Base-by-base conservation (phyloP, 352 stramenopile genomes). In the Pythium insidiosum region DNA sequence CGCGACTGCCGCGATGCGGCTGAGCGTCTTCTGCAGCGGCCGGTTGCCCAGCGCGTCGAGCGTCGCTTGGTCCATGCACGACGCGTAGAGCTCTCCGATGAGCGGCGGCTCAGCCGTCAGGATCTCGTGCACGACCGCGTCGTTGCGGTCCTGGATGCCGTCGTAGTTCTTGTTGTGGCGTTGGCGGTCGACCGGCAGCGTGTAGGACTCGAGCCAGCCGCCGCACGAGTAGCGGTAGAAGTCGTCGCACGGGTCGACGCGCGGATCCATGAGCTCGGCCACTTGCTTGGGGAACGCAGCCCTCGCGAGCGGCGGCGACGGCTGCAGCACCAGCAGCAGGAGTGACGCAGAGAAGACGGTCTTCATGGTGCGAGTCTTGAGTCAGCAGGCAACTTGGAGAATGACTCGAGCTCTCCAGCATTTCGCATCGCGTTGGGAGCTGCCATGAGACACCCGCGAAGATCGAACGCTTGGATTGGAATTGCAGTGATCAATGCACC, bases 151-250 rank as follows among this genome's bases (percentile, higher is more conserved):
- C 11, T 60, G 23, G 21, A 80, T 62, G 33, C 34, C 61, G 22
- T 54, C 39, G 50, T 86, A 85, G 38, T 66, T 80, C 25, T 63
- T 68, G 38, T 74, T 61, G 9, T 72, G 44, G 37, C 43, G 61
- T 18, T 28, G 28, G 9, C 28, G 36, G 15, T 47, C 47, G n/a
- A 50, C 36, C 11, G 47, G 30, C 29, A 83, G 73, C 2, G 58
- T 42, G 33, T 62, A 69, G 21, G 59, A 58, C 41, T 50, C 48
- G 36, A 83, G 47, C 72, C 74, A 88, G 20, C 36, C 39, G 28
- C 74, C 72, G 43, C 74, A 87, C 38, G 64, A 56, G 66, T 78
- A 84, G 36, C 76, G 51, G 65, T 87, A 90, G 37, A 88, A 87
- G 61, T 90, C 75, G 10, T 69, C 53, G 50, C 74, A 88, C 9